Evolutionary conservation across 805 yeast genomes (phyloP).

Genomic region (Cephaloascus albidus): DNA sequence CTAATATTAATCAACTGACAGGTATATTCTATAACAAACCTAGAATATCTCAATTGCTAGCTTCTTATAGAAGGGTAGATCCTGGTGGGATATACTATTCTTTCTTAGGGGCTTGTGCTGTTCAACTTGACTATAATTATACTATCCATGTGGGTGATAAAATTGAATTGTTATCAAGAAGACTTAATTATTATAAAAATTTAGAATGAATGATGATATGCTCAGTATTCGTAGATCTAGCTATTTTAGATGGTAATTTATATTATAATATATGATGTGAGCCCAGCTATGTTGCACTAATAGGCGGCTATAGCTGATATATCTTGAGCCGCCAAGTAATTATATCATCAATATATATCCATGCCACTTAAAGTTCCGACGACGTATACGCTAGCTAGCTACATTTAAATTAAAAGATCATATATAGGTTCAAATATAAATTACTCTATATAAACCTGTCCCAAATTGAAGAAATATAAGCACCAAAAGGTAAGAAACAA

Average conservation of each 20-base stretch:
- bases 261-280: not conserved
- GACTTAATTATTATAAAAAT: conserved; percentile 4
- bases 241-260: too few relatives aligned
- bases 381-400: too few relatives aligned
- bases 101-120: conserved; percentile 4
- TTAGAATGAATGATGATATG: too few relatives aligned
- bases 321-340: too few relatives aligned
- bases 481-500: too few relatives aligned
- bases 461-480: too few relatives aligned
- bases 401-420: too few relatives aligned
- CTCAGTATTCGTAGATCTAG: too few relatives aligned
- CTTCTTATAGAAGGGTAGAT: conserved; percentile 3
- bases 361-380: too few relatives aligned
- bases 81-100: conserved; percentile 2
- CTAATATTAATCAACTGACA: not conserved
- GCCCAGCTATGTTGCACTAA: not conserved
- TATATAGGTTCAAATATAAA: too few relatives aligned
- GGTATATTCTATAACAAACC: not conserved
- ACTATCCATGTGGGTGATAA: conserved; percentile 2
- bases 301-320: not conserved
- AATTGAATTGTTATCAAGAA: conserved; percentile 1
- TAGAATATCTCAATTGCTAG: conserved; percentile 1
- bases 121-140: conserved; percentile 3
- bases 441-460: too few relatives aligned
- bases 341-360: too few relatives aligned